phyloP scores from a whole-genome alignment of 345 rosid genomes.

The Passiflora organensis region DNA sequence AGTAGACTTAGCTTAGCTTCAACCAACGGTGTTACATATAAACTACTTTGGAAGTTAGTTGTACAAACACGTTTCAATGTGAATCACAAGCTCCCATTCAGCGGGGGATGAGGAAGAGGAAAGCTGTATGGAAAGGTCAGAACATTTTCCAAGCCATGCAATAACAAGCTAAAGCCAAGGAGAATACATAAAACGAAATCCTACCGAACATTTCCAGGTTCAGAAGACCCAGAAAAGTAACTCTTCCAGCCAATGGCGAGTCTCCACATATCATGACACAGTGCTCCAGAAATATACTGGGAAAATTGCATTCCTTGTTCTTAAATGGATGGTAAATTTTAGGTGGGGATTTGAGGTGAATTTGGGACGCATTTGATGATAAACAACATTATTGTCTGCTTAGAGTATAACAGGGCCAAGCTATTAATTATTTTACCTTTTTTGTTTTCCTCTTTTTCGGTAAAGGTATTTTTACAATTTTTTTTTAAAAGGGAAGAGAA shows the following conservation, averaged over 20 bases:
- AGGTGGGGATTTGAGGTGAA: conserved; percentile 12
- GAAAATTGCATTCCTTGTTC: neutral
- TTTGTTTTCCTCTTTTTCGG: neutral
- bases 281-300: neutral
- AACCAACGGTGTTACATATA: too few species aligned
- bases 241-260: neutral
- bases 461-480: neutral
- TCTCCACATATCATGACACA: neutral
- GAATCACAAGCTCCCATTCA: neutral
- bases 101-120: neutral
- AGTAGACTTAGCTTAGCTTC: too few species aligned
- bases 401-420: neutral
- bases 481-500: neutral
- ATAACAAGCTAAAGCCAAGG: neutral
- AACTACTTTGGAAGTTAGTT: too few species aligned
- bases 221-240: neutral
- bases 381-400: conserved; percentile 6
- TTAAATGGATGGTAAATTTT: neutral
- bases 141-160: conserved; percentile 14
- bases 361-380: conserved; percentile 10
- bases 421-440: neutral
- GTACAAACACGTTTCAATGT: too few species aligned
- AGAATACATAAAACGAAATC: too few species aligned
- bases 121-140: too few species aligned
- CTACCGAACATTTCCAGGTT: conserved; percentile 17